Base-by-base conservation (phyloP, 1,284 basidiomycete genomes). In the Heterobasidion annosum region DNA sequence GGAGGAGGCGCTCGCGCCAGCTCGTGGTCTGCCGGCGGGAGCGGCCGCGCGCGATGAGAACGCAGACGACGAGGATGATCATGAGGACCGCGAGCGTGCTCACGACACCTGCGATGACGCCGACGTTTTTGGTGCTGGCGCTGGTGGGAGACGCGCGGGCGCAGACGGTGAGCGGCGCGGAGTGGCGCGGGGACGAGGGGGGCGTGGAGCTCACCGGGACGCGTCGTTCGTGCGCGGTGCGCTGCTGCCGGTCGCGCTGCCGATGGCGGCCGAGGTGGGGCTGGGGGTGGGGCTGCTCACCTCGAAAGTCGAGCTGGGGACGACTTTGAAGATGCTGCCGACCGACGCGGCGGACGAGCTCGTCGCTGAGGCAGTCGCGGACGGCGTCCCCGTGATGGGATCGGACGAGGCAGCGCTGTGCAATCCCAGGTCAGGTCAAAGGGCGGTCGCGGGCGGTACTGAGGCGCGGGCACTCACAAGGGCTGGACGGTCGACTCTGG, bases 1-100 rank as follows among this genome's bases (percentile, higher is more conserved):
- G 32, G 32, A 54, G 42, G n/a, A 54, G 54, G 42, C 42, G 54
- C 10, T n/a, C 40, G 33, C 48, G 54, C 54, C 54, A 54, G 10
- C 34, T 25, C 33, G 37, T 34, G 43, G 25, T 54, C 40, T 54
- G 49, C 13, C 25, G 12, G 54, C 54, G 54, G 35, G 54, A 50
- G 54, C 54, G 54, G 32, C 33, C 25, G 40, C 54, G 54, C n/a
- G 45, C 34, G 49, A 42, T 15, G 25, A 50, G 6, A 32, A 50
- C 54, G 40, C 25, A 40, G n/a, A 40, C 37, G 12, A 40, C 37
- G 5, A 40, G 37, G 37, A 40, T 40, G 37, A 40, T 10, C 4
- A 44, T 43, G 42, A 54, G 48, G 25, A 18, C 32, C 19, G 18
- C 43, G 42, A 54, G 54, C 12, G 54, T 47, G 7, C 37, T 43